Conservation (phyloP, 352 stramenopile genomes). For the Saprolegnia diclina region DNA sequence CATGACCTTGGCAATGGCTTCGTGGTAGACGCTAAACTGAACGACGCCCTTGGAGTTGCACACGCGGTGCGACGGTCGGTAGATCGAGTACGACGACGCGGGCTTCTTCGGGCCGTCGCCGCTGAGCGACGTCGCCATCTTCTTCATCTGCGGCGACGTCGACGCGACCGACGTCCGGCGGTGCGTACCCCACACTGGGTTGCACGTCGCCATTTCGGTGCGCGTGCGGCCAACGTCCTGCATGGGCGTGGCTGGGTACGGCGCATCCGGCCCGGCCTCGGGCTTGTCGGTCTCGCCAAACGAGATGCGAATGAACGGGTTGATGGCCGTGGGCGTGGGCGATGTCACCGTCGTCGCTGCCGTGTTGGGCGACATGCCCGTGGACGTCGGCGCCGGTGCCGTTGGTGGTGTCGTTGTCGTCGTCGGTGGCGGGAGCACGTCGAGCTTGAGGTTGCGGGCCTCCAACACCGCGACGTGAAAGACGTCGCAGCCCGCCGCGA, state of each 20-base stretch:
- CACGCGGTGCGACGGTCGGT: not conserved
- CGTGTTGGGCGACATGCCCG: conserved; percentile 41
- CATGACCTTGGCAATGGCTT: not conserved
- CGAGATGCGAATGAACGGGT: conserved; percentile 16
- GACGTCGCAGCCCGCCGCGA: conserved; percentile 17
- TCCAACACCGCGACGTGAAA: conserved; percentile 8
- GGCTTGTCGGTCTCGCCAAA: conserved; percentile 15
- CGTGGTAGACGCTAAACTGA: conserved; percentile 18
- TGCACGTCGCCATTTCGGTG: conserved; percentile 4
- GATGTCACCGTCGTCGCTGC: conserved; percentile 26
- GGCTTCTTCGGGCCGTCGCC: not conserved
- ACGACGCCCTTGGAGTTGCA: conserved; percentile 11
- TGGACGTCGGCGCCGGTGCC: not conserved
- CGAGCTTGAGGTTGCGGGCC: conserved; percentile 10
- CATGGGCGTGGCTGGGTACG: not conserved
- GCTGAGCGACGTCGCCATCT: not conserved
- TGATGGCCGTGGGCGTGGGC: not conserved
- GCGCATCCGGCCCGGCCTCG: not conserved
- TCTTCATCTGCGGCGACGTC: not conserved
- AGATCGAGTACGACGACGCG: conserved; percentile 21
- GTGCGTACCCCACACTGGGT: not conserved
- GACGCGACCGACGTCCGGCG: not conserved
- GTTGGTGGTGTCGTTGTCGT: not conserved
- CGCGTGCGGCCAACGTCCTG: conserved; percentile 8
- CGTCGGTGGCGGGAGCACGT: not conserved